These are phyloP conservation scores for Penicillium turbatum DNA, from an alignment of 495 filamentous ascomycete genomes.

Conservation along the genomic window DNA sequence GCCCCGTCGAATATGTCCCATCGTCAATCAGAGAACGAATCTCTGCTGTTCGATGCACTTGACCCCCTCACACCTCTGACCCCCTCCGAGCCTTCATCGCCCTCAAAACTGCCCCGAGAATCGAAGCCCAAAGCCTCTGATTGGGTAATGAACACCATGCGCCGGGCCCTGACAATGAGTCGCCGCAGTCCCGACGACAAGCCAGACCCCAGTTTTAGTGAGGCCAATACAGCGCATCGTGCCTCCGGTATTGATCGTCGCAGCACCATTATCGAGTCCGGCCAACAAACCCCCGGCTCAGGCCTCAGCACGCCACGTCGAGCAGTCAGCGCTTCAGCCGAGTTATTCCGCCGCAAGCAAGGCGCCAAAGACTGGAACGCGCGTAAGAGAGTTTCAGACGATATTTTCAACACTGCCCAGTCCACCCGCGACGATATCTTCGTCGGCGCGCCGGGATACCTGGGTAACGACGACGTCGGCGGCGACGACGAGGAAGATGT, in stretches of 20 bases:
- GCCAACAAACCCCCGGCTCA: neutral
- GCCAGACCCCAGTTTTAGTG: conserved; percentile 2
- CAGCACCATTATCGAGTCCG: conserved; percentile 27
- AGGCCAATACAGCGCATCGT: conserved; percentile 8
- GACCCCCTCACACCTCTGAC: conserved; percentile 9
- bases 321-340: conserved; percentile 55
- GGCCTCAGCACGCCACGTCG: conserved; percentile 41
- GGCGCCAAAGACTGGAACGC: conserved; percentile 55
- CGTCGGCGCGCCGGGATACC: conserved; percentile 24
- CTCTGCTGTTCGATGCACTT: conserved; percentile 44
- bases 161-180: conserved; percentile 47
- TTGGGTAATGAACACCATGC: conserved; percentile 52
- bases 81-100: conserved; percentile 19
- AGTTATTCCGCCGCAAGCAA: conserved; percentile 57
- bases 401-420: conserved; percentile 11
- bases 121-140: conserved; percentile 40
- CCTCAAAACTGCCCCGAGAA: conserved; percentile 30
- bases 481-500: conserved; percentile 52
- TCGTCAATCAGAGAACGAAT: conserved; percentile 62
- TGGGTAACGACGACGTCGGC: conserved; percentile 22
- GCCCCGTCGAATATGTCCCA: conserved; percentile 58
- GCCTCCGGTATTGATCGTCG: conserved; percentile 36
- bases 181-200: conserved; percentile 26
- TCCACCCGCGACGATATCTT: conserved; percentile 34
- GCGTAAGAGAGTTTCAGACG: conserved; percentile 26